Conservation (phyloP, 345 rosid genomes). For the Syzygium oleosum region DNA sequence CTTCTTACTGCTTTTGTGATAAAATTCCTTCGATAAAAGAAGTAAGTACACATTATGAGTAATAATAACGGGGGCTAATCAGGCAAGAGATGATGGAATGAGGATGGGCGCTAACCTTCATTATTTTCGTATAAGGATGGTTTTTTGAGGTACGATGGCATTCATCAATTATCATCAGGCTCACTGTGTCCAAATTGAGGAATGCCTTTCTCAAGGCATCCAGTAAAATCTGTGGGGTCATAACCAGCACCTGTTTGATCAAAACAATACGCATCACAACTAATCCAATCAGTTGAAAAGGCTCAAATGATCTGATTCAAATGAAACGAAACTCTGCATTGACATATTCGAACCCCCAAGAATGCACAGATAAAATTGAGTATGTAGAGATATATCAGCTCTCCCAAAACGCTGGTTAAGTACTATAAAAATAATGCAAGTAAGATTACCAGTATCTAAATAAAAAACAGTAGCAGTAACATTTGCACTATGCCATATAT, state of each 20-base stretch:
- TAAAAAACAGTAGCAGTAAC: not conserved
- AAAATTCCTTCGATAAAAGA: constrained; percentile 57
- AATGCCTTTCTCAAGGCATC: constrained; percentile 67
- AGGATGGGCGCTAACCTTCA: constrained; percentile 49
- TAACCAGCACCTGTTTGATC: constrained; percentile 62
- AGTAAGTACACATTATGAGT: not conserved
- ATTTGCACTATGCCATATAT: not conserved
- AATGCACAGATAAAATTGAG: not conserved
- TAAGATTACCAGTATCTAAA: not conserved
- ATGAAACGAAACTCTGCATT: not conserved
- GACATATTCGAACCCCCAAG: not conserved
- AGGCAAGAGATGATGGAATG: not conserved
- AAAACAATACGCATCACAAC: not conserved
- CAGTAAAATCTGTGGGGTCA: constrained; percentile 87
- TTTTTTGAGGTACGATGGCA: constrained; percentile 77
- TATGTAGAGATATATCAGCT: not conserved
- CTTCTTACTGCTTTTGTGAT: constrained; percentile 41
- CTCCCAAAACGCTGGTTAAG: not conserved
- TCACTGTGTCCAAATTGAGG: constrained; percentile 47
- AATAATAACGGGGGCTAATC: not conserved
- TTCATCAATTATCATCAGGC: constrained; percentile 71
- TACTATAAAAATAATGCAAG: not conserved
- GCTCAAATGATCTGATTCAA: not conserved
- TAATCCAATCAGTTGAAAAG: not conserved
- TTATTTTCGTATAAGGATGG: constrained; percentile 72